These are phyloP conservation scores for Echites panduratus DNA, from an alignment of 257 asterid species.

Conservation along the genomic window DNA sequence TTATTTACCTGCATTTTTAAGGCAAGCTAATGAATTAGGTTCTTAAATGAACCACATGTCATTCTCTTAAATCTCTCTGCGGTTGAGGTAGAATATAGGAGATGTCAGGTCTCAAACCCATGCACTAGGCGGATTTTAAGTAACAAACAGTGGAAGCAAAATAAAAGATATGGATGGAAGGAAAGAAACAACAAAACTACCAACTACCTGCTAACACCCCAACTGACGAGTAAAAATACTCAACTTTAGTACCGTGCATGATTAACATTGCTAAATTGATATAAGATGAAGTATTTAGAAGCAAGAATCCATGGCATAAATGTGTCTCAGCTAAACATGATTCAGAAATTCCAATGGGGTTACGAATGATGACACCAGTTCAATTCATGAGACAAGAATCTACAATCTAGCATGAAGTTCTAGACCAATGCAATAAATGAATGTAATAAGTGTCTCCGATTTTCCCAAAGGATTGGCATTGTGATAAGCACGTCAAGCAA, in stretches of 20 bases:
- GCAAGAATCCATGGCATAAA: neutral
- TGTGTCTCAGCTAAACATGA: neutral
- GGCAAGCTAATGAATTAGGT: slow-evolving; percentile 8
- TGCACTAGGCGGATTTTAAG: neutral
- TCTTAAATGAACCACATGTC: slow-evolving; percentile 1
- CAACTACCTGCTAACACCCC: neutral
- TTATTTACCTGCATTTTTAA: slow-evolving; percentile 58
- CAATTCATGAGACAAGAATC: neutral
- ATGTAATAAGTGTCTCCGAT: neutral
- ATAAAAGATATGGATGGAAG: neutral
- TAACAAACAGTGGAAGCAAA: neutral
- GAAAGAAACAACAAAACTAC: neutral
- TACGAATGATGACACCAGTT: neutral
- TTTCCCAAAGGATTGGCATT: neutral
- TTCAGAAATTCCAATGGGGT: neutral
- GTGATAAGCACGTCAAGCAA: neutral
- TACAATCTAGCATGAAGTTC: neutral
- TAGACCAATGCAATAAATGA: neutral
- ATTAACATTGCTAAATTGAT: neutral
- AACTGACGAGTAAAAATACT: neutral
- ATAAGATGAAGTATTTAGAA: neutral
- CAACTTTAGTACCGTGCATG: neutral
- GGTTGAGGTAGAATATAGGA: neutral
- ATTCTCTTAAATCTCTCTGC: neutral
- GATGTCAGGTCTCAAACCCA: neutral